Evolutionary conservation across 441 rosid species (phyloP).

Genomic region (Populus trichocarpa): DNA sequence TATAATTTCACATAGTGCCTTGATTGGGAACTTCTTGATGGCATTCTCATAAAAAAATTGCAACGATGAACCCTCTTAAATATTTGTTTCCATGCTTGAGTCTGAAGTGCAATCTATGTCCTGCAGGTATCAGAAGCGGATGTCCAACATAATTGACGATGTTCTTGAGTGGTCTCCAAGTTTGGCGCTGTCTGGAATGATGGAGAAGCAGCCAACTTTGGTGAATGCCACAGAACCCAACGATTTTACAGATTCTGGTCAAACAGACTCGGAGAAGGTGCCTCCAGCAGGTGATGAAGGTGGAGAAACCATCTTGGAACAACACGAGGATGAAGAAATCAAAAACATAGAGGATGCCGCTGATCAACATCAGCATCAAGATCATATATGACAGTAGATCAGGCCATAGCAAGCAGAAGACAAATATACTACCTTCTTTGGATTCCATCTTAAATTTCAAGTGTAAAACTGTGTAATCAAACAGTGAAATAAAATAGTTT

Average conservation of each 20-base stretch:
- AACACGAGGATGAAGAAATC: conserved; percentile 35
- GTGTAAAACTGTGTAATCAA: conserved; percentile 41
- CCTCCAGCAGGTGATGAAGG: conserved; percentile 18
- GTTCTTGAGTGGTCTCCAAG: too few species aligned
- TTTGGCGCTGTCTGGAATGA: too few species aligned
- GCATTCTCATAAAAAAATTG: not conserved
- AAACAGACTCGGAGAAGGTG: conserved; percentile 31
- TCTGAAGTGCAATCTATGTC: conserved; percentile 10
- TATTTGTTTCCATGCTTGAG: not conserved
- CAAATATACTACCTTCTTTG: conserved; percentile 17
- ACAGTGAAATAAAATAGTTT: conserved; percentile 32
- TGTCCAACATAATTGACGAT: too few species aligned
- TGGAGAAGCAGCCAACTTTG: conserved; percentile 80
- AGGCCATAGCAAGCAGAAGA: conserved; percentile 20
- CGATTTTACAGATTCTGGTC: conserved; percentile 43
- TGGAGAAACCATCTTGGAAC: conserved; percentile 34
- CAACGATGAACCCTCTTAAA: not conserved
- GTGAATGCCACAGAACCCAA: conserved; percentile 51
- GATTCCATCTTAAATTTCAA: conserved; percentile 23
- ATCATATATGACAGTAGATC: conserved; percentile 35
- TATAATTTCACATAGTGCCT: not conserved
- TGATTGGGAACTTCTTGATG: not conserved
- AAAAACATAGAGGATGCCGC: conserved; percentile 39
- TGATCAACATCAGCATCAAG: conserved; percentile 36
- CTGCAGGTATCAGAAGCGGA: conserved; percentile 71